A percentile compares a stretch with the other conserved stretches of the same genome.
phyloP scores from a whole-genome alignment of 2,329 filamentous ascomycete species.

The Phialophora macrospora region DNA sequence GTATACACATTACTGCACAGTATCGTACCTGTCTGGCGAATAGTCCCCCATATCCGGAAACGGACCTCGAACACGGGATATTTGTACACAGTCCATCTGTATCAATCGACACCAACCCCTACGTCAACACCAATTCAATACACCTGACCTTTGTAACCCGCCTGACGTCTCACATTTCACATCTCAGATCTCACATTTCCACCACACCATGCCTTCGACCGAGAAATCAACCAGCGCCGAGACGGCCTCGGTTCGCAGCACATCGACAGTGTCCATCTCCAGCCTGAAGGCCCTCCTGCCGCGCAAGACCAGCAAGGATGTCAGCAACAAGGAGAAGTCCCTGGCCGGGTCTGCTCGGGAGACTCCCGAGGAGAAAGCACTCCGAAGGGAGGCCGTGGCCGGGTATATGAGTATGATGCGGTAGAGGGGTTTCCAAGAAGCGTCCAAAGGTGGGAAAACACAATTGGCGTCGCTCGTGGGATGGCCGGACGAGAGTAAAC shows the following conservation, averaged over 20 bases:
- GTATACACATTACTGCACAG: too few relatives aligned
- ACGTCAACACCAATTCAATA: neutral
- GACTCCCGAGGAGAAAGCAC: constrained; percentile 26
- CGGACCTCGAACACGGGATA: too few relatives aligned
- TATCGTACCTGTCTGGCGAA: too few relatives aligned
- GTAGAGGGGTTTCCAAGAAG: neutral
- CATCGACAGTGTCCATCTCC: constrained; percentile 33
- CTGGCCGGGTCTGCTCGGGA: constrained; percentile 9
- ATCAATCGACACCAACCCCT: neutral
- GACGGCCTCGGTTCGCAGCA: constrained; percentile 35
- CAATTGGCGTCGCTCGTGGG: too few relatives aligned
- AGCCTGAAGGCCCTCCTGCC: constrained; percentile 37
- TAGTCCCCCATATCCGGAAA: too few relatives aligned
- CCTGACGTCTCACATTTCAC: neutral
- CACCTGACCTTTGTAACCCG: neutral
- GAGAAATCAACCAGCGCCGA: constrained; percentile 30
- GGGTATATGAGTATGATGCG: constrained; percentile 31
- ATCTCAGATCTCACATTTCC: neutral
- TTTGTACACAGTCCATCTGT: too few relatives aligned
- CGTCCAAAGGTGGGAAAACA: too few relatives aligned
- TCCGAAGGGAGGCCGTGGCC: constrained; percentile 28
- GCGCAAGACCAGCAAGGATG: constrained; percentile 22
- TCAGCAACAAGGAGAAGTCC: constrained; percentile 21
- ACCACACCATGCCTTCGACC: constrained; percentile 4
- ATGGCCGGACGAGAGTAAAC: too few relatives aligned